phyloP scores from a whole-genome alignment of 441 rosid genomes.

The Arabidopsis lyrata region DNA sequence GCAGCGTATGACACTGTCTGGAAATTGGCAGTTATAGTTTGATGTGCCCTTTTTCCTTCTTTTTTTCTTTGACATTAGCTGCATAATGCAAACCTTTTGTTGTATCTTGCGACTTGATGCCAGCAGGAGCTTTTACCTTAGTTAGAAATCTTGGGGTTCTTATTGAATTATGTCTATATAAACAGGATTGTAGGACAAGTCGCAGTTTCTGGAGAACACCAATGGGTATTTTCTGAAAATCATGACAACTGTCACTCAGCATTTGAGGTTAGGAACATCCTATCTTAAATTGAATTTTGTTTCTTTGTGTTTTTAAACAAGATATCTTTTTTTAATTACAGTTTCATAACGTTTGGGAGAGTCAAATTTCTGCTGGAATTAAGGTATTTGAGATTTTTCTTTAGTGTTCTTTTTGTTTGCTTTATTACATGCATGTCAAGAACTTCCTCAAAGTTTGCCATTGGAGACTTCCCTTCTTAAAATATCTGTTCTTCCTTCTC shows the following conservation, averaged over 20 bases:
- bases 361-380: slow-evolving; percentile 82
- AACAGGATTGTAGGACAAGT: slow-evolving; percentile 89
- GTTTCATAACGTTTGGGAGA: slow-evolving; percentile 82
- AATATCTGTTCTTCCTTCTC: slow-evolving; percentile 30
- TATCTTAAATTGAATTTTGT: not conserved
- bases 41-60: not conserved
- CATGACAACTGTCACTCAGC: slow-evolving; percentile 53
- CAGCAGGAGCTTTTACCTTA: not conserved
- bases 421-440: not conserved
- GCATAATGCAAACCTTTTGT: slow-evolving; percentile 23
- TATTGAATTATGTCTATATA: slow-evolving; percentile 41
- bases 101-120: slow-evolving; percentile 6
- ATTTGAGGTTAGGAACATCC: slow-evolving; percentile 61
- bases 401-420: not conserved
- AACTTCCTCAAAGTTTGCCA: slow-evolving; percentile 21
- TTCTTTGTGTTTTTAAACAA: slow-evolving; percentile 20
- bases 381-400: slow-evolving; percentile 54
- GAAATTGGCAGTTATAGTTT: not conserved
- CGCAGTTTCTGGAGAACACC: slow-evolving; percentile 79
- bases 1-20: not conserved
- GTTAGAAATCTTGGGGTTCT: not conserved
- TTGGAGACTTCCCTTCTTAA: not conserved
- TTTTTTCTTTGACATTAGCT: not conserved
- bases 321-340: slow-evolving; percentile 46
- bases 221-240: slow-evolving; percentile 72